Evolutionary conservation across 2,329 filamentous ascomycete species (phyloP), one percentile per base, ranked within the genome.

Genomic region (Chrysoporthe deuterocubensis): DNA sequence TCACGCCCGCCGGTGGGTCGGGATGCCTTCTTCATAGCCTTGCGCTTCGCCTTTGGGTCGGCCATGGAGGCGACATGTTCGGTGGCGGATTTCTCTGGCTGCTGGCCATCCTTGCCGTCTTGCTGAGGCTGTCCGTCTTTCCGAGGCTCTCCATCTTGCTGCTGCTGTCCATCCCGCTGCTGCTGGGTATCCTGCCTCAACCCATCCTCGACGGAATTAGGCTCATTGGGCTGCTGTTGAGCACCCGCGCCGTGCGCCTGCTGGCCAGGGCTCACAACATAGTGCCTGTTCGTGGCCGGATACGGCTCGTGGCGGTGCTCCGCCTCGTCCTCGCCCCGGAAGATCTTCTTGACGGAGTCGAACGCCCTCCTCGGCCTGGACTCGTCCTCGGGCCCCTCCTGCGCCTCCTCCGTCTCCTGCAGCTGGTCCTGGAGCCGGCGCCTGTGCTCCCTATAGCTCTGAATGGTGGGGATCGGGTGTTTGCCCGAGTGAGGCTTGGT

Each of bases 1-100:
- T 90, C 83, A 68, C 84, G 80, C n/a, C 83, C 82, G n/a, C 80
- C 82, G 56, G 80, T 79, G 62, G 83, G 80, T 59, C 78, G 76
- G 62, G 79, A 80, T 13, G 73, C 76, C 67, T 81, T 81, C 72
- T 85, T 84, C 74, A 83, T 81, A 8, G 79, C 77, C 67, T 84
- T 85, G 34, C 83, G 80, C 73, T 83, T 82, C 68, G 82, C 76
- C 71, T 79, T 83, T 2, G 82, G 80, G 62, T 84, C 80, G 42
- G 79, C 71, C 1, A 79, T 71, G n/a, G 75, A 74, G 2, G 77
- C 79, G 9, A 77, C 79, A 2, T 73, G 68, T 64, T 81, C 79
- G 1, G 79, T 80, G 14, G 76, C 78, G 1, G 78, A 74, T 59
- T 74, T 74, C 11, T 71, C 71, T 32, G 70, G 73, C 40, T 76